A percentile compares a stretch with the other conserved stretches of the same genome.
Conservation (phyloP, 2,329 filamentous ascomycete genomes). For the Diaporthe aspalathi region DNA sequence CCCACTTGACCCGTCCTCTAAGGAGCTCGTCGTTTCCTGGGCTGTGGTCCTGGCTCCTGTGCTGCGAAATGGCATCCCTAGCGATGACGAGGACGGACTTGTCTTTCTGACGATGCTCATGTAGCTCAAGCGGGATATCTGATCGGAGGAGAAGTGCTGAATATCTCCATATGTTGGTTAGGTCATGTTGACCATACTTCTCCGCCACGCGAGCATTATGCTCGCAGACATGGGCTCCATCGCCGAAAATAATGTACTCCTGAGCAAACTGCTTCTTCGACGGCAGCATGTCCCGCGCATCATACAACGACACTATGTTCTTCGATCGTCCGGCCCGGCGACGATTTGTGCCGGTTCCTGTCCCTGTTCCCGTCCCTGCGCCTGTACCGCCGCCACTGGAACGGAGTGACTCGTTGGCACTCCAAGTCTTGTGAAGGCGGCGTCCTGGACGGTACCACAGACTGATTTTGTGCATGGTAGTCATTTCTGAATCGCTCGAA, state of each 20-base stretch:
- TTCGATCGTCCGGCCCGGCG: conserved; percentile 64
- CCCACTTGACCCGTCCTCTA: conserved; percentile 75
- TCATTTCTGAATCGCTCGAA: conserved; percentile 71
- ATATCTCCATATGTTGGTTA: conserved; percentile 87
- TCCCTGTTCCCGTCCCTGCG: conserved; percentile 67
- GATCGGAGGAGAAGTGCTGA: conserved; percentile 81
- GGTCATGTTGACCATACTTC: conserved; percentile 75
- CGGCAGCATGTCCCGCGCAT: conserved; percentile 78
- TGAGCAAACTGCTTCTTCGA: conserved; percentile 81
- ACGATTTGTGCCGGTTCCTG: conserved; percentile 58
- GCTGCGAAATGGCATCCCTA: conserved; percentile 65
- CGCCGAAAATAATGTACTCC: conserved; percentile 86
- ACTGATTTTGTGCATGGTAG: conserved; percentile 69
- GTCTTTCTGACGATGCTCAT: conserved; percentile 64
- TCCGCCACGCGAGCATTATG: conserved; percentile 85
- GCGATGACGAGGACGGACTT: conserved; percentile 78
- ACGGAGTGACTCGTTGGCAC: conserved; percentile 66
- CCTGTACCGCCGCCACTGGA: conserved; percentile 72
- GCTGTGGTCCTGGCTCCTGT: conserved; percentile 42
- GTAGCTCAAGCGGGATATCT: conserved; percentile 76
- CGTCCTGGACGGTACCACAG: conserved; percentile 67
- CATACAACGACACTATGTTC: conserved; percentile 79
- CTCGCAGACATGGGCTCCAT: conserved; percentile 82
- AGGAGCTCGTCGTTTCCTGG: conserved; percentile 47
- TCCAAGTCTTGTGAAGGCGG: conserved; percentile 66